Percentiles rank a stretch among this genome's conserved stretches.
Conservation (phyloP, 495 filamentous ascomycete species). For the Penicillium riverlandense region DNA sequence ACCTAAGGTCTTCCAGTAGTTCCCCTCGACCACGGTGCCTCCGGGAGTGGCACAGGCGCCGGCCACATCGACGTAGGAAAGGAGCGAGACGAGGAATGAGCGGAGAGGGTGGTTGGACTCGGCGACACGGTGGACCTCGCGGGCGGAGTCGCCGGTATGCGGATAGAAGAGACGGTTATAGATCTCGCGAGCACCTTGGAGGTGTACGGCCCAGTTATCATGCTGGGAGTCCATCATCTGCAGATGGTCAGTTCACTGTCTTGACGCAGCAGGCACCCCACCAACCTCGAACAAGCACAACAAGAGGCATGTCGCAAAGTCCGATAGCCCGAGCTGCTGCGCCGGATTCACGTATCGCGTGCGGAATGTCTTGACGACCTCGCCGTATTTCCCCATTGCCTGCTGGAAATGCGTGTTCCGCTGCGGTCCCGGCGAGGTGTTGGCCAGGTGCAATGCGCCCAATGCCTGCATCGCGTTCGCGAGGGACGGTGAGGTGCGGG, state of each 20-base stretch:
- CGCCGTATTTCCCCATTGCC: constrained; percentile 35
- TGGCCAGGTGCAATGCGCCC: constrained; percentile 36
- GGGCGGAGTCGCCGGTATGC: constrained; percentile 13
- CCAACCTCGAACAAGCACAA: constrained; percentile 34
- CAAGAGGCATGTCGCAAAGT: constrained; percentile 35
- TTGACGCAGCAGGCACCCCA: not conserved
- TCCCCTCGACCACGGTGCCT: constrained; percentile 32
- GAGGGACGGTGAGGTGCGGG: constrained; percentile 31
- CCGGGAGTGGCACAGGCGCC: constrained; percentile 34
- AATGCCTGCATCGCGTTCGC: constrained; percentile 37
- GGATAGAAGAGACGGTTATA: constrained; percentile 31
- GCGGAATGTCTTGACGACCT: constrained; percentile 31
- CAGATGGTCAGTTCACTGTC: constrained; percentile 1
- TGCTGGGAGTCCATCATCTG: constrained; percentile 42
- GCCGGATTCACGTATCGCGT: constrained; percentile 19
- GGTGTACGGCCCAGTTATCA: constrained; percentile 33
- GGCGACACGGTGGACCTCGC: constrained; percentile 24
- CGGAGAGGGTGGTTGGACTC: constrained; percentile 33
- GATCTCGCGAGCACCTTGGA: constrained; percentile 36
- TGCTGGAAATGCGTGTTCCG: constrained; percentile 32
- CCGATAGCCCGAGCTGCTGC: constrained; percentile 22
- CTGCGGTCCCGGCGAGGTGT: constrained; percentile 26
- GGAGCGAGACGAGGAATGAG: constrained; percentile 31
- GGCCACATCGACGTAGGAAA: constrained; percentile 35
- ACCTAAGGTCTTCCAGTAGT: constrained; percentile 32